phyloP scores from a whole-genome alignment of 208 protist species.

The Leishmania mexicana region DNA sequence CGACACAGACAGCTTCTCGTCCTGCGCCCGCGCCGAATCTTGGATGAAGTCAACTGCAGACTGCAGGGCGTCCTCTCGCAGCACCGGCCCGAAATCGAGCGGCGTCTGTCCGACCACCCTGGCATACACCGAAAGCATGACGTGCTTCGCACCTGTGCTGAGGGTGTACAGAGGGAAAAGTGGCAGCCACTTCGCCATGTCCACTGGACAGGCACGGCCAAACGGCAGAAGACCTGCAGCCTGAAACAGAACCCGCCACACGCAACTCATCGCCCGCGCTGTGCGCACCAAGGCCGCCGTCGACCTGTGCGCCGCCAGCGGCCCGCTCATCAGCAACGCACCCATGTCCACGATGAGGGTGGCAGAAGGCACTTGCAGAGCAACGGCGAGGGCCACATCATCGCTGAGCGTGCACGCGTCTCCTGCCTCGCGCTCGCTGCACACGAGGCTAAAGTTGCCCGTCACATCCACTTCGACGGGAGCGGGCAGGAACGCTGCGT shows the following conservation, averaged over 20 bases:
- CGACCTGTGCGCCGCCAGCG: conserved; percentile 5
- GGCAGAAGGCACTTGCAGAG: conserved; percentile 42
- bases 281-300: conserved; percentile 13
- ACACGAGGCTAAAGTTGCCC: background rate
- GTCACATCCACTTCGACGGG: background rate
- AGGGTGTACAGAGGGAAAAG: conserved; percentile 62
- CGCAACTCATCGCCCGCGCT: conserved; percentile 19
- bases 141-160: conserved; percentile 40
- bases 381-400: conserved; percentile 47
- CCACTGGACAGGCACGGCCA: conserved; percentile 39
- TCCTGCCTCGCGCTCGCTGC: background rate
- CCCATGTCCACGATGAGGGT: conserved; percentile 38
- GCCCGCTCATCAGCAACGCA: conserved; percentile 10
- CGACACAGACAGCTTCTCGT: background rate
- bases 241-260: conserved; percentile 59
- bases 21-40: background rate
- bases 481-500: background rate
- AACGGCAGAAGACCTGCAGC: conserved; percentile 51
- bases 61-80: conserved; percentile 37
- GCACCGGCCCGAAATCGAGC: conserved; percentile 31
- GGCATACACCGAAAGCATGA: conserved; percentile 46
- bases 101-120: conserved; percentile 22
- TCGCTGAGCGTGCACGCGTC: conserved; percentile 22
- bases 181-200: conserved; percentile 55
- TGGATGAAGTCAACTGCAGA: conserved; percentile 17